Percentiles rank a stretch among this genome's conserved stretches.
These are phyloP conservation scores for Schizochytrium sp. DNA, from an alignment of 108 stramenopile species.

Conservation along the genomic window DNA sequence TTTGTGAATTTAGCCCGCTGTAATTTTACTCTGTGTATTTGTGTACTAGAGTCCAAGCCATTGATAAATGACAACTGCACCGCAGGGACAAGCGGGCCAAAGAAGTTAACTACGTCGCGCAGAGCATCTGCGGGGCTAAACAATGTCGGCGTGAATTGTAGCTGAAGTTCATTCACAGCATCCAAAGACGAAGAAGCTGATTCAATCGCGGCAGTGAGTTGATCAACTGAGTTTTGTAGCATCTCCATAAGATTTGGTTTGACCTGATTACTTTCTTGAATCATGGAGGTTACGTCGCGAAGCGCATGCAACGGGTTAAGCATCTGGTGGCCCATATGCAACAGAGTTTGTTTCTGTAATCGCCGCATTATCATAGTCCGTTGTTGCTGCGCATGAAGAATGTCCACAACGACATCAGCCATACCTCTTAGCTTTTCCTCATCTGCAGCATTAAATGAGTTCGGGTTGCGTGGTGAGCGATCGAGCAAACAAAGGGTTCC, in stretches of 20 bases:
- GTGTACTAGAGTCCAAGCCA: background rate
- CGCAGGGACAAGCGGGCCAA: background rate
- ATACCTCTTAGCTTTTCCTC: conserved; percentile 36
- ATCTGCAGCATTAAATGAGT: conserved; percentile 10
- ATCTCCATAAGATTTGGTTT: background rate
- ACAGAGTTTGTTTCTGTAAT: background rate
- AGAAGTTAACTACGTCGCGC: conserved; percentile 3
- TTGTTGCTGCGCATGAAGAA: background rate
- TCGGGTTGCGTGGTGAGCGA: background rate
- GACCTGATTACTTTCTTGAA: background rate
- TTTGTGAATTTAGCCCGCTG: background rate
- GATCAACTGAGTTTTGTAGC: background rate
- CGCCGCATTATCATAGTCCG: background rate
- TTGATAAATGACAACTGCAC: background rate
- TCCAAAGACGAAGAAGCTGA: background rate
- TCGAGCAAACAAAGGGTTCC: conserved; percentile 87
- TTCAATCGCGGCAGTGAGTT: conserved; percentile 25
- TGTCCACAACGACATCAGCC: conserved; percentile 47
- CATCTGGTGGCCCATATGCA: conserved; percentile 46
- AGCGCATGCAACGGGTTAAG: conserved; percentile 36
- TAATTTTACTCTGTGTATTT: background rate
- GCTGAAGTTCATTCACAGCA: background rate
- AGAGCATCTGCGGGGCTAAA: background rate
- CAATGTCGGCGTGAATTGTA: conserved; percentile 2
- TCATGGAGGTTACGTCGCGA: conserved; percentile 4